Evolutionary conservation across 352 stramenopile genomes (phyloP), one percentile per base, ranked within the genome.

Genomic region (Phytophthora idaei): DNA sequence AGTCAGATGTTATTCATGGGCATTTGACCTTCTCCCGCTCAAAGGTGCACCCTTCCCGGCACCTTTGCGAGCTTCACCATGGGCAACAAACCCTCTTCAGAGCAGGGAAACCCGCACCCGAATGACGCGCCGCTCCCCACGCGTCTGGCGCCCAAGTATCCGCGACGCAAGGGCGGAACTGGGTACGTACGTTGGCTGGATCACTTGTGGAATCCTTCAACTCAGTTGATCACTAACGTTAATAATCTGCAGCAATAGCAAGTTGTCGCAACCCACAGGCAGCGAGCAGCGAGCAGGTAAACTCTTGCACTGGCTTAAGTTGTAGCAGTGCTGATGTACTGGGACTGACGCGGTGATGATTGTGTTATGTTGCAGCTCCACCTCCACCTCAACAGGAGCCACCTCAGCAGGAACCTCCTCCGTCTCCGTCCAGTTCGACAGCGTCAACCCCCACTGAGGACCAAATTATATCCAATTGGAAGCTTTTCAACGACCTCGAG

Each of bases 401-500:
- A 14, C 46, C 50, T 29, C 42, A 69, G 14, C 17, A 50, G 50
- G 50, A 60, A 41, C 69, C 65, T 12, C 54, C 69, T 27, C 46
- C 54, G 1, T 76, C 69, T 6, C 73, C 73, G 11, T 75, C 67
- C 7, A 61, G 25, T 25, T 80, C 69, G 42, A 76, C 65, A 37
- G 67, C 69, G 5, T 80, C 73, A 5, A 79, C 68, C 1, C 71
- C 71, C 12, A 79, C 74, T 5, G 73, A 82, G 27, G 87, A 93
- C 28, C 78, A 91, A 21, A 64, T 80, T 49, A 92, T 92, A 42
- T 88, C 80, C 39, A 91, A 92, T 74, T 94, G 85, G 85, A 92
- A 95, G 62, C 74, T 95, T 12, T 95, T 95, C 56, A 94, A 92
- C 56, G 85, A 95, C 63, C 72, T 95, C 11, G 87, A 95, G 63